Percentiles rank a stretch among this genome's conserved stretches.
Evolutionary conservation across 371 early-diverging fungal genomes (phyloP).

Genomic region (Mortierella sp.): DNA sequence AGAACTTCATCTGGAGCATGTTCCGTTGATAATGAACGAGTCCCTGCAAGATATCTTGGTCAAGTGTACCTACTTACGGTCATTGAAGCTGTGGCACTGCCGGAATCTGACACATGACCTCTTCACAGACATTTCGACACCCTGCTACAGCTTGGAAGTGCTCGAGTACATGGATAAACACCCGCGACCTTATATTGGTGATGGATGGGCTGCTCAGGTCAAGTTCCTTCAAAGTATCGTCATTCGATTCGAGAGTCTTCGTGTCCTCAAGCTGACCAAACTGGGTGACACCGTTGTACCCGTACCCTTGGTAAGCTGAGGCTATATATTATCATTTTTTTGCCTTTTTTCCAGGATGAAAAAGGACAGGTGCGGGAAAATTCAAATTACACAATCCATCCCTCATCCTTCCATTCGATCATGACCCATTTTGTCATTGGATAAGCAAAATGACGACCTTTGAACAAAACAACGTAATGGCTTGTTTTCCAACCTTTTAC

Average conservation of each 20-base stretch:
- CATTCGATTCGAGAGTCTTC: constrained; percentile 37
- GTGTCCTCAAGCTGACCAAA: constrained; percentile 37
- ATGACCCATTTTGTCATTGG: neutral
- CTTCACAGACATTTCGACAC: constrained; percentile 25
- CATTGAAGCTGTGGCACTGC: constrained; percentile 51
- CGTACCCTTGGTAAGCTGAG: constrained; percentile 34
- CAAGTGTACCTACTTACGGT: constrained; percentile 25
- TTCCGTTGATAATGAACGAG: constrained; percentile 44
- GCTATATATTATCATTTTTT: neutral
- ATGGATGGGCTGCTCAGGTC: constrained; percentile 42
- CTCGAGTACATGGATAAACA: constrained; percentile 57
- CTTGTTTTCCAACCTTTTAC: neutral
- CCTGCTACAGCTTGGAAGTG: constrained; percentile 31
- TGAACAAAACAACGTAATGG: neutral
- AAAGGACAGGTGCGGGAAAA: neutral
- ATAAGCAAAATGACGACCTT: constrained; percentile 6
- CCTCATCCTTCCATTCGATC: neutral
- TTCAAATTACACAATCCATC: neutral
- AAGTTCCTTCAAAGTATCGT: constrained; percentile 38
- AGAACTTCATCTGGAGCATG: constrained; percentile 49
- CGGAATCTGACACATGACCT: constrained; percentile 45
- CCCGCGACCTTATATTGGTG: constrained; percentile 24
- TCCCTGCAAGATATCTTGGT: constrained; percentile 39
- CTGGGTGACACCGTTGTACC: constrained; percentile 36
- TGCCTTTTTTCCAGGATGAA: neutral